Evolutionary conservation across 2,329 filamentous ascomycete genomes (phyloP), one percentile per base, ranked within the genome.

Genomic region (Microsporum canis): DNA sequence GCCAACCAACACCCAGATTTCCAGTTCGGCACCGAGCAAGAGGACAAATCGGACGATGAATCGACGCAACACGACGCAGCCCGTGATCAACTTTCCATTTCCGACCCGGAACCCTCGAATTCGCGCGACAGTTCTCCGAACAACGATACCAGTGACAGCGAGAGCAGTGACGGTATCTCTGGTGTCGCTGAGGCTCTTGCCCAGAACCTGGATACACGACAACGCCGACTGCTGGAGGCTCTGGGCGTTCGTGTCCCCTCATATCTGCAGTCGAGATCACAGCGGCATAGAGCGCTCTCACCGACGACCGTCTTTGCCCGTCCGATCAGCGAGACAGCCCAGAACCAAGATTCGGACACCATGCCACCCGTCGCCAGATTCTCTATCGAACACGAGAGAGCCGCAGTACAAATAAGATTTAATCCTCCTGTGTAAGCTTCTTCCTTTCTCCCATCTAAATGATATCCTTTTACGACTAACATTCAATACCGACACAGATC

Each of bases 381-480:
- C 75, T 88, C 86, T 69, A 95, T 96, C 60, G 86, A 88, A 68
- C 84, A 85, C 71, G 83, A 87, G 67, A 91, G 90, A 76, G 89
- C 84, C 76, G 90, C 87, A 73, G 92, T 94, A 67, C 91, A 87
- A 12, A 88, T 97, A 68, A 86, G 84, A 62, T 96, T 97, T 59
- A 73, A 76, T 62, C 73, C 74, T 10, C 73, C 74, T 60, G 72
- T 71, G 74, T 76, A 73, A 53, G 74, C 67, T n/a, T 8, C n/a
- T 6, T 41, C 10, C 14, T 5, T 5, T 55, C 23, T 41, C 45
- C 57, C 36, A 51, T 34, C 59, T 8, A 3, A 31, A 55, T 47
- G 14, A 31, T 51, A 51, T 27, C 10, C 27, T 51, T 14, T 12
- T 12, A 3, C 8, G 60, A 64, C 58, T 38, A 59, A 34, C 57